Conservation (phyloP, 176 grass and related monocot species). For the Triticum dicoccoides region DNA sequence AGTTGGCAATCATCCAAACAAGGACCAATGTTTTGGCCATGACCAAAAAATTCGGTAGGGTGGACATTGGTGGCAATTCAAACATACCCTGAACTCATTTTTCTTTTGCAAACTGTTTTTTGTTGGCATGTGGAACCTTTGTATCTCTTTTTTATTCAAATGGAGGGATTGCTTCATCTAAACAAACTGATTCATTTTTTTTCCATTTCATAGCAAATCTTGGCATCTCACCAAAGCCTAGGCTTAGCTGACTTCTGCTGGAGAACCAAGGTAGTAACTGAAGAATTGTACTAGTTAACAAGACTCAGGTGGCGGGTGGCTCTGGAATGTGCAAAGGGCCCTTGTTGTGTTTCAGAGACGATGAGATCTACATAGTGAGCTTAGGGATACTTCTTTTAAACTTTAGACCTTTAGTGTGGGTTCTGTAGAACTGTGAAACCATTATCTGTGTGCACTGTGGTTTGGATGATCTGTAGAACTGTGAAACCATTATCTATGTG, state of each 20-base stretch:
- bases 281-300: background rate
- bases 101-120: background rate
- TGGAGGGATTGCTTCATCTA: background rate
- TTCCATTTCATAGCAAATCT: background rate
- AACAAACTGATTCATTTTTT: background rate
- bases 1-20: no score
- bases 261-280: background rate
- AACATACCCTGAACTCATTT: background rate
- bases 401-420: no score
- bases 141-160: background rate
- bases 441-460: no score
- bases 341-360: no score
- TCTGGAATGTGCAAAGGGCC: background rate
- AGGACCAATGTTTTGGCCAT: no score
- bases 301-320: background rate
- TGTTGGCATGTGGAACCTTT: background rate
- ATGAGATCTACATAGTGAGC: no score
- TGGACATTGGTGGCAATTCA: no score
- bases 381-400: no score
- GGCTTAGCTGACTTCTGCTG: background rate
- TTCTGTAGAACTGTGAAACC: background rate
- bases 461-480: background rate
- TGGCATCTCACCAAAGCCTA: background rate
- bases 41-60: no score
- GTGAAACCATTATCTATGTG: background rate